A percentile compares a stretch with the other conserved stretches of the same genome.
Conservation (phyloP, 176 grass and related monocot species). For the Cenchrus purpureus region DNA sequence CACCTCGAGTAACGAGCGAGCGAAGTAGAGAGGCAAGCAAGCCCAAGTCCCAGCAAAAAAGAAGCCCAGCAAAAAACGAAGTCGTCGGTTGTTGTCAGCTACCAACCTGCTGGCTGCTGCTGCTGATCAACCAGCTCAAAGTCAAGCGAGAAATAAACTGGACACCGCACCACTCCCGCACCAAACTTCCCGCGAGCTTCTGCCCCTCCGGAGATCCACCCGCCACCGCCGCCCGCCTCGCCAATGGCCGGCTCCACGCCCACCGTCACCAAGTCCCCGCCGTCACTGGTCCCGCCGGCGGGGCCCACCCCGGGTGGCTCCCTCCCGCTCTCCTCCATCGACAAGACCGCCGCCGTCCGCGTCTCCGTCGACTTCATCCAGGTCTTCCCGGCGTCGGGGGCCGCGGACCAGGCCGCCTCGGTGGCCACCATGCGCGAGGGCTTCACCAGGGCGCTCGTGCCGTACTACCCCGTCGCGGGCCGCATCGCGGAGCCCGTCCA, state of each 20-base stretch:
- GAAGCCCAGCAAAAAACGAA: neutral
- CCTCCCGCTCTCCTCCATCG: constrained; percentile 76
- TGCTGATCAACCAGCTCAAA: neutral
- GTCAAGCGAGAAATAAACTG: constrained; percentile 1
- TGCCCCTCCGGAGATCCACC: constrained; percentile 17
- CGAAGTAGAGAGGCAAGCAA: no score
- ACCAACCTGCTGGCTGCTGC: neutral
- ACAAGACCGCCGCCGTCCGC: constrained; percentile 53
- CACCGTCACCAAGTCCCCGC: constrained; percentile 49
- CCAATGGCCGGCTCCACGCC: constrained; percentile 31
- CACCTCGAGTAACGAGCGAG: no score
- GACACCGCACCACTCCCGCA: constrained; percentile 15
- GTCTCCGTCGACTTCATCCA: constrained; percentile 69
- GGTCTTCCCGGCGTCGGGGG: constrained; percentile 41
- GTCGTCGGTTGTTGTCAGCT: constrained; percentile 14
- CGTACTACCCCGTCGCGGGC: constrained; percentile 70
- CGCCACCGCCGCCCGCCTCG: neutral
- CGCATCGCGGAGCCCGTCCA: constrained; percentile 52
- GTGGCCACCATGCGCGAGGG: constrained; percentile 43
- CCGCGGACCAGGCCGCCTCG: neutral
- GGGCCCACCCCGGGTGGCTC: constrained; percentile 40
- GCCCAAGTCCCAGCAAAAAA: no score
- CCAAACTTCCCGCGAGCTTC: constrained; percentile 18
- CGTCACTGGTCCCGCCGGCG: constrained; percentile 47
- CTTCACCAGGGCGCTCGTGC: constrained; percentile 61